Base-by-base conservation (phyloP, 2,329 filamentous ascomycete genomes). In the Ophiocordyceps unilateralis region DNA sequence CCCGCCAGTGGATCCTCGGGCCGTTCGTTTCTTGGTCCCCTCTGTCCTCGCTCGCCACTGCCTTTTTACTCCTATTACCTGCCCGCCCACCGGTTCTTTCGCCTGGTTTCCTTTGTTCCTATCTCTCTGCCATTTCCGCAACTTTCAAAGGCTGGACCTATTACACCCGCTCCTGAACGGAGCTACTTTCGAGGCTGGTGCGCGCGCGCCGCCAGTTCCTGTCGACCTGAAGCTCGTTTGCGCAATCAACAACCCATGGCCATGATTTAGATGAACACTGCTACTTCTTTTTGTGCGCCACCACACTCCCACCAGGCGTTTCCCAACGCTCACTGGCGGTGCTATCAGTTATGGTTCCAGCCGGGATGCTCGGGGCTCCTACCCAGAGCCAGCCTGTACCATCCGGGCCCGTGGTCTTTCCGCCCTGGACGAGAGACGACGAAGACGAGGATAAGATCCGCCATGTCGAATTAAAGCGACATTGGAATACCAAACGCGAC, bases 381-480 rank as follows among this genome's bases (percentile, higher is more conserved):
- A 8, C n/a, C n/a, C 15, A n/a, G n/a, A 34, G 32, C 32, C 15
- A 34, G n/a, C 17, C 32, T 17, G 15, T 17, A 34, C 32, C 32
- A 6, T 17, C 15, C 32, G n/a, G n/a, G 1, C 3, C 30, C 17
- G 37, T 39, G 20, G 41, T 41, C 30, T 41, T 53, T 8, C 53
- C 52, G 2, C 43, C 47, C 8, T 58, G 55, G 55, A 58, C 55
- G 14, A 47, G 47, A 20, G 55, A 58, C 36, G 55, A 58, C 36
- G 51, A 49, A 4, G 45, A 39, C 41, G 46, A 50, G 20, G 26
- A 36, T 9, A 41, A 44, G 9, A 38, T 15, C 22, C 41, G 22
- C 8, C 10, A 41, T 3, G 28, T 26, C 7, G 22, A 20, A 17
- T 6, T 17, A 41, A 44, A 32, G 24, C 41, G 38, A 14, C 8